Evolutionary conservation across 1,284 basidiomycete species (phyloP).

Genomic region (Ceratobasidium sp.): DNA sequence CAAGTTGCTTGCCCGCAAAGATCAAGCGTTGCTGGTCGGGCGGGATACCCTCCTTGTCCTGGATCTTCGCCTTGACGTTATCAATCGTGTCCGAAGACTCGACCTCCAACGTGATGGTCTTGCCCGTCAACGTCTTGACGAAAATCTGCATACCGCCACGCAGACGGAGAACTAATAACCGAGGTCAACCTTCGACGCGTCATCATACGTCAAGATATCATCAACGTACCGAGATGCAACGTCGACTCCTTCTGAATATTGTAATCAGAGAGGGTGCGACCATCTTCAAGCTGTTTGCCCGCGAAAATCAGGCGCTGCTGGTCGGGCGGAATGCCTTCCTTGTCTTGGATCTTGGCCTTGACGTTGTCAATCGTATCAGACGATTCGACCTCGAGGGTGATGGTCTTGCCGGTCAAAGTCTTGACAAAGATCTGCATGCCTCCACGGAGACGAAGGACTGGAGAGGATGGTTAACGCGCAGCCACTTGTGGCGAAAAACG

Average conservation of each 20-base stretch:
- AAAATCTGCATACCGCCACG: conserved; percentile 49
- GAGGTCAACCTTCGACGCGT: background rate
- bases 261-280: conserved; percentile 48
- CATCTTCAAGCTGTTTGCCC: too few relatives aligned
- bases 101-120: conserved; percentile 71
- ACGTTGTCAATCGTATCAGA: too few relatives aligned
- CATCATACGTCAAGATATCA: background rate
- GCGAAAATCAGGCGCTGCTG: too few relatives aligned
- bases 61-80: conserved; percentile 97
- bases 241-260: conserved; percentile 51
- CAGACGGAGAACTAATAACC: conserved; percentile 58
- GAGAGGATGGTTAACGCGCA: background rate
- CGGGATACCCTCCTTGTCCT: conserved; percentile 95
- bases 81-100: conserved; percentile 64
- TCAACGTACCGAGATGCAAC: conserved; percentile 45
- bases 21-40: conserved; percentile 98
- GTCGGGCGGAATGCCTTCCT: too few relatives aligned
- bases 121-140: conserved; percentile 63
- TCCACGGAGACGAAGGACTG: conserved; percentile 13
- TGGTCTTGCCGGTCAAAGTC: too few relatives aligned
- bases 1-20: conserved; percentile 98
- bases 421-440: too few relatives aligned
- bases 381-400: too few relatives aligned
- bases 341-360: too few relatives aligned
- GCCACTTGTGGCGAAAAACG: background rate